phyloP scores from a whole-genome alignment of 202 grass and related monocot species.

The Panicum hallii region DNA sequence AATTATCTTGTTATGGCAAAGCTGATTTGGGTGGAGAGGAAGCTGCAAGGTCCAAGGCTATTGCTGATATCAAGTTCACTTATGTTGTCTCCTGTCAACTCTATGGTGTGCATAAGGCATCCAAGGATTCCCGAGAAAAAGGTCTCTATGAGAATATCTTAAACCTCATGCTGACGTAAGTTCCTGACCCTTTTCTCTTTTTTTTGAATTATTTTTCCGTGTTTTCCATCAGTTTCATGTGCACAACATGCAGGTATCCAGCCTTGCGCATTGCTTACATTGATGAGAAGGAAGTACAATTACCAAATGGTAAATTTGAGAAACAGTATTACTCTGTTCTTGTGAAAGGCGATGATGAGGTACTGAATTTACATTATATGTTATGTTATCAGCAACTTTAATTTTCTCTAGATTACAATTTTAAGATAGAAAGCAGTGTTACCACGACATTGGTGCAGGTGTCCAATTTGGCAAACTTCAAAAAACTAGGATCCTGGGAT shows the following conservation, averaged over 20 bases:
- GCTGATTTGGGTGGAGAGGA: constrained; percentile 51
- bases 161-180: constrained; percentile 84
- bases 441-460: not conserved
- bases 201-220: constrained; percentile 22
- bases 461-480: not conserved
- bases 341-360: constrained; percentile 98
- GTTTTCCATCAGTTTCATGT: constrained; percentile 28
- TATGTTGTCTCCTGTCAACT: constrained; percentile 96
- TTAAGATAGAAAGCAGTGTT: not conserved
- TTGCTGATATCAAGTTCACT: constrained; percentile 95
- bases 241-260: constrained; percentile 66
- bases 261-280: constrained; percentile 95
- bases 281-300: constrained; percentile 76
- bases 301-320: constrained; percentile 60
- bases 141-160: constrained; percentile 88
- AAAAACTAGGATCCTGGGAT: not conserved
- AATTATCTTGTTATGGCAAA: constrained; percentile 43
- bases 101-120: constrained; percentile 87
- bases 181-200: not conserved
- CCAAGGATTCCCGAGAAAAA: constrained; percentile 71
- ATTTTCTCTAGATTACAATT: not conserved
- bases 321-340: constrained; percentile 98
- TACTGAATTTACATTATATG: constrained; percentile 47
- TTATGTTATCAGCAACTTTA: constrained; percentile 12
- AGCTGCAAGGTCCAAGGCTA: constrained; percentile 51